A percentile compares a stretch with the other conserved stretches of the same genome.
These are phyloP conservation scores for Mycosphaerella sp. DNA, from an alignment of 2,329 filamentous ascomycete genomes.

Conservation along the genomic window DNA sequence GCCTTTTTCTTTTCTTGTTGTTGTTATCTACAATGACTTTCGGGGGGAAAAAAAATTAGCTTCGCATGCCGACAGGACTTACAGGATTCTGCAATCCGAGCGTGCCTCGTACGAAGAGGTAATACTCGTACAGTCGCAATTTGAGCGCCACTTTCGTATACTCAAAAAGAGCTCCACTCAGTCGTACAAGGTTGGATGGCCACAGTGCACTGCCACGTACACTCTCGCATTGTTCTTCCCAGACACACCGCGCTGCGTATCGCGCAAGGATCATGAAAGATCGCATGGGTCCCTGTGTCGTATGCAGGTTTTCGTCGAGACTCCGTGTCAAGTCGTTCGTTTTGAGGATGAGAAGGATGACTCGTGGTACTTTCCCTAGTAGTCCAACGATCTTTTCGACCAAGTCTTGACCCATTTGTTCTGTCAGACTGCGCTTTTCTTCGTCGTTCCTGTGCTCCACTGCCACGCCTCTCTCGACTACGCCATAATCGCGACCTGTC, in stretches of 20 bases:
- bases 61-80: slow-evolving; percentile 6
- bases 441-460: slow-evolving; percentile 57
- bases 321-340: slow-evolving; percentile 94
- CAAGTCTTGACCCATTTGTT: slow-evolving; percentile 70
- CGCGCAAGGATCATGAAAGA: slow-evolving; percentile 60
- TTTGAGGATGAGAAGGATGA: slow-evolving; percentile 93
- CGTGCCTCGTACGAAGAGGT: slow-evolving; percentile 43
- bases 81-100: slow-evolving; percentile 16
- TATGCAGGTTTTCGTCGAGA: slow-evolving; percentile 84
- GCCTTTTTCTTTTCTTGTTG: too few relatives aligned
- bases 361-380: slow-evolving; percentile 78
- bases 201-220: slow-evolving; percentile 47
- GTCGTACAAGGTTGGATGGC: slow-evolving; percentile 47
- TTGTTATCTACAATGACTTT: too few relatives aligned
- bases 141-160: slow-evolving; percentile 54
- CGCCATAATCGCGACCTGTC: slow-evolving; percentile 82
- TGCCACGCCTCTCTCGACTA: slow-evolving; percentile 56
- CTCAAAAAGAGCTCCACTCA: slow-evolving; percentile 48
- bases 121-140: slow-evolving; percentile 53
- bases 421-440: slow-evolving; percentile 83
- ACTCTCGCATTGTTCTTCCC: slow-evolving; percentile 53
- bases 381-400: slow-evolving; percentile 82
- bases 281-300: slow-evolving; percentile 55
- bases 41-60: too few relatives aligned
- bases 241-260: slow-evolving; percentile 58